These are phyloP conservation scores for Colletotrichum higginsianum DNA, from an alignment of 2,329 filamentous ascomycete genomes.

Conservation along the genomic window DNA sequence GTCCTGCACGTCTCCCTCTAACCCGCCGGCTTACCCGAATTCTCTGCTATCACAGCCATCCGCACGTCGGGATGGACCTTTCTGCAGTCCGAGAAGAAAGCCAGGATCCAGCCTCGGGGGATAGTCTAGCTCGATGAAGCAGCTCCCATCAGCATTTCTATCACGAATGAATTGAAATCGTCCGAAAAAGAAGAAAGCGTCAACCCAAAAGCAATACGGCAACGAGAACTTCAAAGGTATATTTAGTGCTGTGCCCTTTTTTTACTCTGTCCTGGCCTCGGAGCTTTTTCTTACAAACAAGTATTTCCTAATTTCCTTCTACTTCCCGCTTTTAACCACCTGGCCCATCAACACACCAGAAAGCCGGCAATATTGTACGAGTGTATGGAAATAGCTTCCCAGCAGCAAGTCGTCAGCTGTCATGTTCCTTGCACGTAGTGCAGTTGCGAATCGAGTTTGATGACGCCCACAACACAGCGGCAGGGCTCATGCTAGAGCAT, in stretches of 20 bases:
- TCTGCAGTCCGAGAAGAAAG: background rate
- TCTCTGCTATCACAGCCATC: background rate
- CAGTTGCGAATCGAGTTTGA: too few species aligned
- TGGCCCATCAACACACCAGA: background rate
- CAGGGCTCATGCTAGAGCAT: background rate
- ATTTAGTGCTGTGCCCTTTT: background rate
- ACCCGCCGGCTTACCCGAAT: background rate
- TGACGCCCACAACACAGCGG: background rate
- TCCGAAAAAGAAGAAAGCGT: background rate
- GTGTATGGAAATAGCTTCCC: background rate
- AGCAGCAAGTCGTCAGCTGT: background rate
- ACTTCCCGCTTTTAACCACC: background rate
- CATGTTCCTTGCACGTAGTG: too few species aligned
- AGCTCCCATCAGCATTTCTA: background rate
- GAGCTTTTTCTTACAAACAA: background rate
- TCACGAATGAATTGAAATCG: background rate
- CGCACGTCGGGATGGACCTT: too few species aligned
- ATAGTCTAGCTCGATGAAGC: background rate
- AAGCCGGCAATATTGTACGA: background rate
- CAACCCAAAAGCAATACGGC: background rate
- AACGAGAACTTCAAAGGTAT: background rate
- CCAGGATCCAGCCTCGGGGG: background rate
- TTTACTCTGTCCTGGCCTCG: background rate
- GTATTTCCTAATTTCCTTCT: background rate
- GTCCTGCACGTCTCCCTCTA: background rate